These are phyloP conservation scores for Heliosperma pusillum DNA, from an alignment of 148 eudicot species.

Conservation along the genomic window DNA sequence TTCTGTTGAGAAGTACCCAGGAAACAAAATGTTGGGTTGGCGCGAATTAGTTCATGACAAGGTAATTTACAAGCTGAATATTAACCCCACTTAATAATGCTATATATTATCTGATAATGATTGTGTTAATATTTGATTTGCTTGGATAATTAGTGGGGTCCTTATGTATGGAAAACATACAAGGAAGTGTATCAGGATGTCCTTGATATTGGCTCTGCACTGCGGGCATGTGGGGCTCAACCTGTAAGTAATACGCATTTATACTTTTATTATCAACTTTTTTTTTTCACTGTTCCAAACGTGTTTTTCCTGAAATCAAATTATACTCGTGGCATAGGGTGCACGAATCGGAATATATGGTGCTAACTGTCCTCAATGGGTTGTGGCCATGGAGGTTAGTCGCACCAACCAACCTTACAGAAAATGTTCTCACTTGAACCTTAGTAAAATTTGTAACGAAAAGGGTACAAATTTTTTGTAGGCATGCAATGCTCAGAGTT, in stretches of 20 bases:
- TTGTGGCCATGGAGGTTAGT: conserved; percentile 87
- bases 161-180: conserved; percentile 91
- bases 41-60: conserved; percentile 60
- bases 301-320: neutral
- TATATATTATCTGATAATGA: neutral
- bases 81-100: too few species aligned
- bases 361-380: conserved; percentile 91
- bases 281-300: neutral
- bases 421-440: neutral
- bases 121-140: neutral
- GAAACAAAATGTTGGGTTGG: conserved; percentile 88
- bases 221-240: conserved; percentile 67
- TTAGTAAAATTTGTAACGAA: neutral
- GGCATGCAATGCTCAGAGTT: conserved; percentile 90
- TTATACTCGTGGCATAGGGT: conserved; percentile 40
- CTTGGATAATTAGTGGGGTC: conserved; percentile 53
- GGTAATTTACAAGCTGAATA: conserved; percentile 33
- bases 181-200: conserved; percentile 72
- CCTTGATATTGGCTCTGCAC: conserved; percentile 65
- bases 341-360: conserved; percentile 93
- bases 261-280: neutral
- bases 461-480: conserved; percentile 15
- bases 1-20: conserved; percentile 63
- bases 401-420: neutral
- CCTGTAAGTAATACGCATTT: conserved; percentile 52